Conservation (phyloP, 371 early-diverging fungal genomes). For the Rhizopus delemar region DNA sequence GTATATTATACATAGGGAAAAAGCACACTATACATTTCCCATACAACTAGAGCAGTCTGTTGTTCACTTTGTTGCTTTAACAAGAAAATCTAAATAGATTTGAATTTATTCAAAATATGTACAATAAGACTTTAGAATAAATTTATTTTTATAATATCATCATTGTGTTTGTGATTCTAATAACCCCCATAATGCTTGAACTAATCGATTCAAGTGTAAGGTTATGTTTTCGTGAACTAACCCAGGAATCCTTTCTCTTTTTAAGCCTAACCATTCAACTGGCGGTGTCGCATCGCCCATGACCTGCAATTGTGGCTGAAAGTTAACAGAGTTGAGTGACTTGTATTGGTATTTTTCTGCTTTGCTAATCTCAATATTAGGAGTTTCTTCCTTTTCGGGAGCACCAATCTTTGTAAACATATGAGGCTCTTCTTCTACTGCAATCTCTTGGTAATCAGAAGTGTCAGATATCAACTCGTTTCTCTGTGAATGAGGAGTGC, state of each 20-base stretch:
- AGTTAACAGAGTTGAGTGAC: conserved; percentile 42
- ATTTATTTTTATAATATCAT: background rate
- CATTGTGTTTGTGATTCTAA: conserved; percentile 19
- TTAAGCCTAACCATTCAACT: conserved; percentile 63
- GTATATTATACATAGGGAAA: no score
- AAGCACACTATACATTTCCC: no score
- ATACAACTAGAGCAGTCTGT: no score
- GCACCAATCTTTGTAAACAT: background rate
- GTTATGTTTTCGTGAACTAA: conserved; percentile 55
- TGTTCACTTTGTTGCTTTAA: background rate
- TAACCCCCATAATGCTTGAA: conserved; percentile 13
- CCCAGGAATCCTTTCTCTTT: conserved; percentile 55
- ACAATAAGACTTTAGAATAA: no score
- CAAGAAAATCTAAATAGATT: background rate
- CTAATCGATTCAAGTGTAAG: conserved; percentile 37
- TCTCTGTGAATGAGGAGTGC: background rate
- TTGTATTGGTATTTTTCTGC: conserved; percentile 28
- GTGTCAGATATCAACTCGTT: background rate
- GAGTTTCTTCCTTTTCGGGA: conserved; percentile 2
- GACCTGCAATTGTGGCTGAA: conserved; percentile 55
- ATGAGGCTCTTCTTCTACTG: background rate
- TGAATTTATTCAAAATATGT: background rate
- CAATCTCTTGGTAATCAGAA: no score
- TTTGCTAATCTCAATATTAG: background rate
- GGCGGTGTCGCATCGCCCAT: conserved; percentile 70